Base-by-base conservation (phyloP, 2,329 filamentous ascomycete species). In the Colletotrichum viniferum region DNA sequence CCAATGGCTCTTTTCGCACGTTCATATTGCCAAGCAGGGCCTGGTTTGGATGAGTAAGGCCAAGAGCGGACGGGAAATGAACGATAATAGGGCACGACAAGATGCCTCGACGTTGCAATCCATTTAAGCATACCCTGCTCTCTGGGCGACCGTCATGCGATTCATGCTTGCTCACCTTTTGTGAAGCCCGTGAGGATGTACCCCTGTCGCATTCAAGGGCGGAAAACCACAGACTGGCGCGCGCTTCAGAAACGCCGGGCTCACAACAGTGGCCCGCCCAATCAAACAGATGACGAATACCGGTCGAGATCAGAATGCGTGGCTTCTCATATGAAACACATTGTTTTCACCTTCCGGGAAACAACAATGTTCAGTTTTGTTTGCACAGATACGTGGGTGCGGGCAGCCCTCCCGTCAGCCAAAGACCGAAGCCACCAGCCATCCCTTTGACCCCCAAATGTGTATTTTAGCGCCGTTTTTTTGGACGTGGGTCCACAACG, bases 181-280 rank as follows among this genome's bases (percentile, higher is more conserved):
- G 43, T 21, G 43, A 21, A 52, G 43, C 56, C 30, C 10, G n/a
- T 28, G 21, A 63, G 58, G 32, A 32, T 64, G 58, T 56, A 26
- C 52, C 62, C 60, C 62, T 55, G 48, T 38, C 36, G 55, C 69
- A 24, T 26, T 28, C 21, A 21, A 52, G 43, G 26, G 24, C 73
- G 38, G 56, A 36, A 63, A 62, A 65, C 28, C 48, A 38, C 67
- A 36, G 21, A 62, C 62, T 75, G 69, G 63, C 73, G 73, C 62
- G 73, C 73, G 73, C 69, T 67, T 75, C 73, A 61, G 60, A 72
- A 75, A 72, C 62, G 62, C 73, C 36, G 52, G 55, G 68, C 30
- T 24, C 13, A 26, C 36, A 28, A 38, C 18, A 24, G 56, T 32
- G 63, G 26, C 58, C 73, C 63, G 55, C 58, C 14, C 63, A 73